These are phyloP conservation scores for Salix exigua DNA, from an alignment of 345 rosid species.

Conservation along the genomic window DNA sequence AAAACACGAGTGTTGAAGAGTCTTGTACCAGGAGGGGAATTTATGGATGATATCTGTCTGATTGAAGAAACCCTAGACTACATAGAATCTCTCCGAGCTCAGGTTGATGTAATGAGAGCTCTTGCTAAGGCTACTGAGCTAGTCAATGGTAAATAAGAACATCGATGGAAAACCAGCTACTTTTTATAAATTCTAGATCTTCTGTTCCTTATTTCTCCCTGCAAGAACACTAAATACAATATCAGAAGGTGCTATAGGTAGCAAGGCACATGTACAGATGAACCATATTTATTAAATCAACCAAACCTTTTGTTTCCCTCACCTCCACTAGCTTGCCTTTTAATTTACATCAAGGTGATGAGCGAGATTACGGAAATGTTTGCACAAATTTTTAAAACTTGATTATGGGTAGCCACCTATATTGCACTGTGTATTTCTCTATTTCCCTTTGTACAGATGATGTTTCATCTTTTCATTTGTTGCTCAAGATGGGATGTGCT, in stretches of 20 bases:
- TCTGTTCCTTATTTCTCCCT: background rate
- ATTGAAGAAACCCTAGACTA: slow-evolving; percentile 86
- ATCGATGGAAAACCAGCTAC: slow-evolving; percentile 16
- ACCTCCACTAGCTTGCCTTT: background rate
- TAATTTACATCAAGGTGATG: slow-evolving; percentile 8
- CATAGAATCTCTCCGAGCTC: slow-evolving; percentile 62
- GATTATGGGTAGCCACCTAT: background rate
- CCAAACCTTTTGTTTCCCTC: slow-evolving; percentile 1
- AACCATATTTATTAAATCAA: slow-evolving; percentile 24
- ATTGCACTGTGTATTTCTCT: background rate
- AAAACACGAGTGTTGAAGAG: slow-evolving; percentile 56
- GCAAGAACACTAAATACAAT: slow-evolving; percentile 10
- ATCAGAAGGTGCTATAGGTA: slow-evolving; percentile 6
- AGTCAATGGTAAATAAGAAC: slow-evolving; percentile 20
- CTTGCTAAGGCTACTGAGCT: slow-evolving; percentile 14
- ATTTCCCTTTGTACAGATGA: background rate
- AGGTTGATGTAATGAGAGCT: slow-evolving; percentile 71
- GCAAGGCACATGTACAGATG: slow-evolving; percentile 28
- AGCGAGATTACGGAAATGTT: background rate
- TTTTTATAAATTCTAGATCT: background rate
- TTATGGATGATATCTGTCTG: slow-evolving; percentile 51
- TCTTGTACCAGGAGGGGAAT: slow-evolving; percentile 73
- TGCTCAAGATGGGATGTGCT: background rate
- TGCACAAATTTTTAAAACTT: background rate
- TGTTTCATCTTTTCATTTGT: background rate